A percentile compares a stretch with the other conserved stretches of the same genome.
phyloP scores from a whole-genome alignment of 2,329 filamentous ascomycete species.

The Apiospora hydei region DNA sequence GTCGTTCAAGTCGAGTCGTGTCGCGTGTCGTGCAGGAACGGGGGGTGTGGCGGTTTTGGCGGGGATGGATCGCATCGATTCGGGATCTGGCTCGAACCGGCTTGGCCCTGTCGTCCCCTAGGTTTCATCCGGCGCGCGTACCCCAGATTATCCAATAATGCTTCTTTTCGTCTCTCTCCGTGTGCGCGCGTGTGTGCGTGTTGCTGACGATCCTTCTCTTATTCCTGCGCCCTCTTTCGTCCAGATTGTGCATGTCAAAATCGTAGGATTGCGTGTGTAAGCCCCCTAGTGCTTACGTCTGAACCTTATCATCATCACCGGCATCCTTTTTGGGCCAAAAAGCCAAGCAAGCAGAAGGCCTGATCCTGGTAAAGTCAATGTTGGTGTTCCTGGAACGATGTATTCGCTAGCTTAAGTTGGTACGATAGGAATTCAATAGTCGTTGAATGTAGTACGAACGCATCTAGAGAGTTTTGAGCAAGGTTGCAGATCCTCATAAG shows the following conservation, averaged over 20 bases:
- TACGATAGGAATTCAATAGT: too few relatives aligned
- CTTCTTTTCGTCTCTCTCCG: not conserved
- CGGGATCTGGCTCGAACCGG: constrained; percentile 3
- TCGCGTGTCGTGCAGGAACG: not conserved
- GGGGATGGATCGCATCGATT: not conserved
- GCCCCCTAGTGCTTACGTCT: not conserved
- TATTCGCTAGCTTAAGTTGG: not conserved
- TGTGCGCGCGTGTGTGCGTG: not conserved
- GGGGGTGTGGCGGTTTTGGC: not conserved
- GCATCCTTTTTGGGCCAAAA: not conserved
- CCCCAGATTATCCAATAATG: not conserved
- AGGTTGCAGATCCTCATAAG: not conserved
- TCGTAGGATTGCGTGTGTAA: not conserved
- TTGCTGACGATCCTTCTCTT: not conserved
- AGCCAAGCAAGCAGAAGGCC: not conserved
- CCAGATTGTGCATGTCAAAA: too few relatives aligned
- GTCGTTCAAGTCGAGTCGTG: not conserved
- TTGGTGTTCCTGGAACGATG: not conserved
- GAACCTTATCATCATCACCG: not conserved
- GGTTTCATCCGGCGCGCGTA: not conserved
- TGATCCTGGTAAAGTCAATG: not conserved
- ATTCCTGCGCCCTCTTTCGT: not conserved
- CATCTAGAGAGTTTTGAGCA: not conserved
- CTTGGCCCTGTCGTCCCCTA: not conserved
- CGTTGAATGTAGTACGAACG: not conserved